Evolutionary conservation across 1,284 basidiomycete genomes (phyloP).

Genomic region (Cutaneotrichosporon sp.): DNA sequence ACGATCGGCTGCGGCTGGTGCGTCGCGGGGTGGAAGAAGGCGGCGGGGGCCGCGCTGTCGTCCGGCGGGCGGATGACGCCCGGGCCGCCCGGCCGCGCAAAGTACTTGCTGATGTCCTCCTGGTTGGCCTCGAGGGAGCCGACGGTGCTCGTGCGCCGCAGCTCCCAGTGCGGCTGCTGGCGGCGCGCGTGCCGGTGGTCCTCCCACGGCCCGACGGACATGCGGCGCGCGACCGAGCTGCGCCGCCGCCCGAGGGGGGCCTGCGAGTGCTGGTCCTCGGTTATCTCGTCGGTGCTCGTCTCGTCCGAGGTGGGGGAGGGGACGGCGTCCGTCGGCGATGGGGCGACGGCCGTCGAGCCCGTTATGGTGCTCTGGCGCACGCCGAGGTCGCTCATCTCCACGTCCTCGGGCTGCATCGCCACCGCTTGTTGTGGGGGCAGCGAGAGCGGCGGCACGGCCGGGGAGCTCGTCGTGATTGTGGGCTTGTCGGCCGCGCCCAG

Average conservation of each 20-base stretch:
- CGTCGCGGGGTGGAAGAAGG: constrained; percentile 79
- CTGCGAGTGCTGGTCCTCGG: neutral
- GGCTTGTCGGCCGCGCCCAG: neutral
- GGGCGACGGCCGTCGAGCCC: too few relatives aligned
- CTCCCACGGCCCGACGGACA: neutral
- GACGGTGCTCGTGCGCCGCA: neutral
- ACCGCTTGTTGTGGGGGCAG: neutral
- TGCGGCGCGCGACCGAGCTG: neutral
- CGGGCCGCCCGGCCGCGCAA: constrained; percentile 47
- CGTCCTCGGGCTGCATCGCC: neutral
- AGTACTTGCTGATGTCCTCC: constrained; percentile 27
- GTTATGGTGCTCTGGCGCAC: too few relatives aligned
- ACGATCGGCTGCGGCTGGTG: constrained; percentile 70
- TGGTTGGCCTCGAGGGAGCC: neutral
- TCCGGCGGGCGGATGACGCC: constrained; percentile 29
- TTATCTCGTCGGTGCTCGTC: too few relatives aligned
- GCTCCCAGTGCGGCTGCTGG: neutral
- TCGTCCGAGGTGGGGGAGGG: too few relatives aligned
- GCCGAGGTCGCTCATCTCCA: neutral
- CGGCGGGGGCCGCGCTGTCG: constrained; percentile 40
- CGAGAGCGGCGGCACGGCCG: neutral
- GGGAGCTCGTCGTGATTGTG: neutral
- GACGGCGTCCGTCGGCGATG: too few relatives aligned
- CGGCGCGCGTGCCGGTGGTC: neutral
- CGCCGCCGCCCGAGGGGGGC: neutral